Evolutionary conservation across 306 rosid species (phyloP), one percentile per base, ranked within the genome.

Genomic region (Cucurbita moschata): DNA sequence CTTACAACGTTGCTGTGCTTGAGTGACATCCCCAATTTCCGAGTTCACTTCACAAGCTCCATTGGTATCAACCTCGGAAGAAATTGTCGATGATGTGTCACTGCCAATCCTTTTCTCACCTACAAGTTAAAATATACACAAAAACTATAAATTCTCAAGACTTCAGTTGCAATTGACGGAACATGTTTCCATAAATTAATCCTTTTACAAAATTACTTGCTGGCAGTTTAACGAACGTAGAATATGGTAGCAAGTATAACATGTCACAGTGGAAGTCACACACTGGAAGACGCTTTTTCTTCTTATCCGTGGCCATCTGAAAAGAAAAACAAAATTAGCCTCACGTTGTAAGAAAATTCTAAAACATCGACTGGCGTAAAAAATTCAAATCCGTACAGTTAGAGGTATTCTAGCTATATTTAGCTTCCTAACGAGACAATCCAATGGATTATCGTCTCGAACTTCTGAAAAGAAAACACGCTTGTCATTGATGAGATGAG

Each of bases 401-500:
- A 90, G 69, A 1, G 79, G 61, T 37, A 86, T 7, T 64, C 84
- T 79, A 0, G 69, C 79, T 52, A 83, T 86, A 37, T 66, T 71
- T 43, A 90, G 58, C 64, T 80, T 85, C 47, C 75, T 60, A 76
- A 86, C 81, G 13, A 84, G 82, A 80, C 92, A 92, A 57, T 90
- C 90, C 73, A 92, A n/a, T 0, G 89, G 86, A 60, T 92, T 92
- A 49, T 77, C 89, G n/a, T 92, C 85, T 0, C 72, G 86, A 5
- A 92, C 72, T 62, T 92, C 90, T 4, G 97, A 92, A 72, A 82
- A 87, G 80, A 90, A 92, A 21, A 92, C 88, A 16, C 98, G 87
- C 56, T 77, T 86, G 8, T 72, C 39, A 5, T 88, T 89, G 79
- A 90, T 83, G 26, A 86, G 88, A 47, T 82, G 37, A 7, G 51